A percentile compares a stretch with the other conserved stretches of the same genome.
phyloP scores from a whole-genome alignment of 2,329 filamentous ascomycete species.

The Ceratocystiopsis minuta region DNA sequence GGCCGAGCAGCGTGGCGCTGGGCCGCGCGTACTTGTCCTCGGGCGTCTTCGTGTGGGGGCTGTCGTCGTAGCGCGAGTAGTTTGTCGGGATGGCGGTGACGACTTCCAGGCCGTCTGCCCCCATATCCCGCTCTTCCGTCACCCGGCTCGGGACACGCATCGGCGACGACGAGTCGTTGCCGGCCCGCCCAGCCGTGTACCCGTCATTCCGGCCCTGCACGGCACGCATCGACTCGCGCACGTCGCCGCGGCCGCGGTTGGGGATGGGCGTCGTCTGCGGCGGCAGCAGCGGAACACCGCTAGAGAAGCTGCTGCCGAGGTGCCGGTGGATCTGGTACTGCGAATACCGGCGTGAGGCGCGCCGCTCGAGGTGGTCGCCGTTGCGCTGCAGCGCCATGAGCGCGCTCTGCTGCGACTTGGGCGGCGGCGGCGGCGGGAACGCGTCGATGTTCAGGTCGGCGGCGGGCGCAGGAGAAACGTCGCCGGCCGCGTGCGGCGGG shows the following conservation, averaged over 20 bases:
- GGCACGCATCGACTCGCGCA: constrained; percentile 64
- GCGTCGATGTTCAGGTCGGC: constrained; percentile 40
- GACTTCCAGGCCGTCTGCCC: constrained; percentile 5
- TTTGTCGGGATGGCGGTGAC: constrained; percentile 38
- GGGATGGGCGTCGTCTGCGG: constrained; percentile 68
- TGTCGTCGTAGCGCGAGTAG: constrained; percentile 41
- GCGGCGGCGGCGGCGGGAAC: constrained; percentile 58
- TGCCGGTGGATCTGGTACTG: constrained; percentile 95
- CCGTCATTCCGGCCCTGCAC: constrained; percentile 38
- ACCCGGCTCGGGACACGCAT: constrained; percentile 41
- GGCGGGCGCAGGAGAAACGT: constrained; percentile 15
- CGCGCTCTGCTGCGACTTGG: constrained; percentile 66
- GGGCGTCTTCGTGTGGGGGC: constrained; percentile 41
- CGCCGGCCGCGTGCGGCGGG: constrained; percentile 48
- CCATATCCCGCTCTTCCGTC: constrained; percentile 35
- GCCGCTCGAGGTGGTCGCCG: constrained; percentile 66
- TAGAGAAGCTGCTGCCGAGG: constrained; percentile 53
- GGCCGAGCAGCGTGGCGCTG: constrained; percentile 4
- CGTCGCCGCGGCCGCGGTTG: constrained; percentile 62
- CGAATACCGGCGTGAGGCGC: constrained; percentile 85
- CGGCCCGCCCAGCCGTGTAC: constrained; percentile 24
- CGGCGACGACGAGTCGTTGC: constrained; percentile 31
- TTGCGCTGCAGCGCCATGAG: constrained; percentile 79
- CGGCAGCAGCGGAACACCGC: constrained; percentile 73
- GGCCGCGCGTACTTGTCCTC: constrained; percentile 19